A percentile compares a stretch with the other conserved stretches of the same genome.
phyloP scores from a whole-genome alignment of 1,284 basidiomycete genomes.

The Ganoderma lingzhi region DNA sequence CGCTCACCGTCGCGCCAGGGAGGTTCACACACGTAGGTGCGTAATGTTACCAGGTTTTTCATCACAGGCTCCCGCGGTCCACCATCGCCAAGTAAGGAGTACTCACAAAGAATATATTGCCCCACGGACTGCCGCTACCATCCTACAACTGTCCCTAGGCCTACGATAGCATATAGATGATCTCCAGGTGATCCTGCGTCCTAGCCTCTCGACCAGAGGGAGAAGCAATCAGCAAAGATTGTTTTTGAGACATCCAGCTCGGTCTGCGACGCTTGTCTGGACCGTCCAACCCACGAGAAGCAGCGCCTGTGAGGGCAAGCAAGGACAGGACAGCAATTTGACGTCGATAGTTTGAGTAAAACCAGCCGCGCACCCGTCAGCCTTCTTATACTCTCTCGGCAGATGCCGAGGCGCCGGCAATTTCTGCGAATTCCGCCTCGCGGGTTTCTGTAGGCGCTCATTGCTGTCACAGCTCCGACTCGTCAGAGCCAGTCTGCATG shows the following conservation, averaged over 20 bases:
- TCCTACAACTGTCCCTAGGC: neutral
- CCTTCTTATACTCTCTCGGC: conserved; percentile 32
- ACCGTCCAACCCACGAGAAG: conserved; percentile 68
- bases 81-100: conserved; percentile 26
- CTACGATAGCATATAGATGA: conserved; percentile 58
- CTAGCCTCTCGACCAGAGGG: conserved; percentile 86
- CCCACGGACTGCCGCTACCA: neutral
- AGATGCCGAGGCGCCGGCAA: conserved; percentile 29
- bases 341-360: conserved; percentile 53
- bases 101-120: conserved; percentile 42
- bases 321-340: conserved; percentile 81
- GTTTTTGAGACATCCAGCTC: conserved; percentile 76
- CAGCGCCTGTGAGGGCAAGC: conserved; percentile 48
- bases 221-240: conserved; percentile 88
- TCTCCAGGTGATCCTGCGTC: conserved; percentile 91
- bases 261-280: conserved; percentile 90
- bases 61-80: conserved; percentile 55
- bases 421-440: conserved; percentile 33
- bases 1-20: neutral
- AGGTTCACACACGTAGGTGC: conserved; percentile 57
- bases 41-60: conserved; percentile 89
- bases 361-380: neutral
- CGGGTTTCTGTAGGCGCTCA: conserved; percentile 14
- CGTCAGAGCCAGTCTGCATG: conserved; percentile 35
- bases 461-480: conserved; percentile 4